Conservation (phyloP, 1,284 basidiomycete species). For the Ceratobasidium sp. region DNA sequence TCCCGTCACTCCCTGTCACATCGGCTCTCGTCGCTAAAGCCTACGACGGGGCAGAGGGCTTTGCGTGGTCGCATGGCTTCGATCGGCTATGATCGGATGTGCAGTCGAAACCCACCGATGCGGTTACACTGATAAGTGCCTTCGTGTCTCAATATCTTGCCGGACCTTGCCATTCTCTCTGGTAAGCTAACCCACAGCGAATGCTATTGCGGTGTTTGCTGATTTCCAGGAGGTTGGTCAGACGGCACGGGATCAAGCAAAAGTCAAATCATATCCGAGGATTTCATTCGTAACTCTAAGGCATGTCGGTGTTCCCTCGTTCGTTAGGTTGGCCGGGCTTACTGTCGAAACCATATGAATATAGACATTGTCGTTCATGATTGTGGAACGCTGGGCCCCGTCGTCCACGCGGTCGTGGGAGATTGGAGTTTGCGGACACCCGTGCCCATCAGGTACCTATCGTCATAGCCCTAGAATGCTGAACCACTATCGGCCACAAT, state of each 20-base stretch:
- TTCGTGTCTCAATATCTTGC: too few relatives aligned
- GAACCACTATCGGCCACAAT: constrained; percentile 5
- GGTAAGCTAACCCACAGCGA: too few relatives aligned
- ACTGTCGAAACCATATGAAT: background rate
- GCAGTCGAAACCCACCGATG: too few relatives aligned
- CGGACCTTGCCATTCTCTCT: too few relatives aligned
- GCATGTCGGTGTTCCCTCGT: background rate
- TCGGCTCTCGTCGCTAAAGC: background rate
- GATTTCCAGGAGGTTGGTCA: too few relatives aligned
- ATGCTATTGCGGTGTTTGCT: too few relatives aligned
- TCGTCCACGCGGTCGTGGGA: background rate
- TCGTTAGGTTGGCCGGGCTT: background rate
- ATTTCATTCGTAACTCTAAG: too few relatives aligned
- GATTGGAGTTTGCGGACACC: background rate
- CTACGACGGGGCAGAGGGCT: background rate
- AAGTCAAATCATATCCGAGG: too few relatives aligned
- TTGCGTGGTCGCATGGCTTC: background rate
- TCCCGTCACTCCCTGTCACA: background rate
- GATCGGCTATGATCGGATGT: constrained; percentile 10
- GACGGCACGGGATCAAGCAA: too few relatives aligned
- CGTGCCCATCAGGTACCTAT: background rate
- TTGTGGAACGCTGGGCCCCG: background rate
- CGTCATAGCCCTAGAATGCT: background rate
- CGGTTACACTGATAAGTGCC: too few relatives aligned
- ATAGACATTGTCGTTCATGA: background rate